Percentiles rank a stretch among this genome's conserved stretches.
phyloP scores from a whole-genome alignment of 805 yeast species.

The Cyberlindnera saturnus region DNA sequence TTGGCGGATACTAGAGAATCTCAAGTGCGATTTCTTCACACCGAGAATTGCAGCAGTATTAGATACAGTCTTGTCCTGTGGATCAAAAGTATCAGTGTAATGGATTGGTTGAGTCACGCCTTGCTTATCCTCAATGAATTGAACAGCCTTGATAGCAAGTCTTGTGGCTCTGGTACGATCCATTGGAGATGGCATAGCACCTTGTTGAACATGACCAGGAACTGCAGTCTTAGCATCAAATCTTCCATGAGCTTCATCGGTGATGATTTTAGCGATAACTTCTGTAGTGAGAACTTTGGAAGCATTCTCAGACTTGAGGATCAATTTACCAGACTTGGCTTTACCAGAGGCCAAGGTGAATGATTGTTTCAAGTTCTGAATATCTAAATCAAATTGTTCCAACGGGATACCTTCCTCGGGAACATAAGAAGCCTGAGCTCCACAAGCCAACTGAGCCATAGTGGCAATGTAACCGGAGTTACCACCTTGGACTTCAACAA shows the following conservation, averaged over 20 bases:
- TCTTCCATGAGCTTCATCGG: constrained; percentile 54
- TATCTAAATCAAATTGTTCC: constrained; percentile 58
- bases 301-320: constrained; percentile 65
- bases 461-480: constrained; percentile 77
- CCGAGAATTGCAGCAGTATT: constrained; percentile 81
- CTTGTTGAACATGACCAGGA: constrained; percentile 88
- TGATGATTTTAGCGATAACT: constrained; percentile 60
- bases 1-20: constrained; percentile 64
- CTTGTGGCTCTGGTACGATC: constrained; percentile 73
- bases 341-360: constrained; percentile 60
- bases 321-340: constrained; percentile 61
- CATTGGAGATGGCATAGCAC: constrained; percentile 69
- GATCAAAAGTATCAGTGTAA: constrained; percentile 37
- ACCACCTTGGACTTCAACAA: constrained; percentile 83
- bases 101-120: constrained; percentile 37
- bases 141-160: constrained; percentile 63
- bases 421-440: constrained; percentile 69
- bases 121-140: constrained; percentile 52
- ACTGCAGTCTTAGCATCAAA: constrained; percentile 76
- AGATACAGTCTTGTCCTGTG: constrained; percentile 31
- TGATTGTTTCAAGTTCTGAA: constrained; percentile 50
- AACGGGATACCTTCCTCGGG: constrained; percentile 67
- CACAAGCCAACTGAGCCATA: constrained; percentile 59
- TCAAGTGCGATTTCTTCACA: constrained; percentile 68
- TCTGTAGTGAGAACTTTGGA: constrained; percentile 63